A percentile compares a stretch with the other conserved stretches of the same genome.
Evolutionary conservation across 2,329 filamentous ascomycete genomes (phyloP).

Genomic region (Fusarium sp.): DNA sequence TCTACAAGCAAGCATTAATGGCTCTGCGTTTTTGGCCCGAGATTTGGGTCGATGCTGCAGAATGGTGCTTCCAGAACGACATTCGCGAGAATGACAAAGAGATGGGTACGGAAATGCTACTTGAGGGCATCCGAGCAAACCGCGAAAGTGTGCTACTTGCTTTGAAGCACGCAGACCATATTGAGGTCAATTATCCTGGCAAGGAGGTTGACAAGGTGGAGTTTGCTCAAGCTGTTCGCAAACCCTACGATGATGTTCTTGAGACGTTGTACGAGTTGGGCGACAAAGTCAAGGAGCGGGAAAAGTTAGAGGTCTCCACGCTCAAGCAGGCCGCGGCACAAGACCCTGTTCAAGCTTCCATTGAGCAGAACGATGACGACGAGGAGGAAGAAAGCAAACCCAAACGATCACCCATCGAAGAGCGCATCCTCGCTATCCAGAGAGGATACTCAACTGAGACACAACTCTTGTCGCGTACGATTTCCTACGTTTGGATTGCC

Average conservation of each 20-base stretch:
- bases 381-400: constrained; percentile 57
- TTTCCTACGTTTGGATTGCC: constrained; percentile 95
- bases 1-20: constrained; percentile 95
- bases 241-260: constrained; percentile 85
- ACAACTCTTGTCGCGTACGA: constrained; percentile 81
- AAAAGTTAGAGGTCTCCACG: constrained; percentile 68
- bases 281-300: constrained; percentile 75
- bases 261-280: constrained; percentile 90
- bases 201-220: constrained; percentile 83
- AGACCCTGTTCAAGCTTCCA: constrained; percentile 54
- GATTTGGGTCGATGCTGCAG: constrained; percentile 93
- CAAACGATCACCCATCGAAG: constrained; percentile 71
- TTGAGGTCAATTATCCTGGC: constrained; percentile 81
- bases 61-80: constrained; percentile 88
- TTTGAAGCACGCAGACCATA: constrained; percentile 87
- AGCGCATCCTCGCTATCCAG: constrained; percentile 71
- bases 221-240: constrained; percentile 82
- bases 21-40: constrained; percentile 94
- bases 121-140: constrained; percentile 87
- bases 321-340: constrained; percentile 65
- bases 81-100: constrained; percentile 71
- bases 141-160: constrained; percentile 93
- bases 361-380: constrained; percentile 64
- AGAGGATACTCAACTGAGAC: constrained; percentile 79
- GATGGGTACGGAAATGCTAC: constrained; percentile 79